phyloP scores from a whole-genome alignment of 495 filamentous ascomycete species.

The Penicillium roqueforti region DNA sequence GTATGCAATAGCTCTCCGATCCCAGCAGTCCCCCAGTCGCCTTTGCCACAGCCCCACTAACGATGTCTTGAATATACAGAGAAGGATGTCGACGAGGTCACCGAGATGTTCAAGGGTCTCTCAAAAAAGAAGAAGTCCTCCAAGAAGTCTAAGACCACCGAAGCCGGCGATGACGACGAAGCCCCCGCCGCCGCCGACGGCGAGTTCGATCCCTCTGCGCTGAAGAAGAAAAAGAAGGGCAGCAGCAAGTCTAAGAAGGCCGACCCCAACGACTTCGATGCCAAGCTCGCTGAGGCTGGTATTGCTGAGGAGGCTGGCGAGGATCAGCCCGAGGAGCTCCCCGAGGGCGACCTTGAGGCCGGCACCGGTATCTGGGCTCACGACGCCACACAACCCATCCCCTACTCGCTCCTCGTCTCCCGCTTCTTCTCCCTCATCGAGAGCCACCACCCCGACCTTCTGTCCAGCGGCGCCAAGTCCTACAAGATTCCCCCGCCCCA shows the following conservation, averaged over 20 bases:
- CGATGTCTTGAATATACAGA: slow-evolving; percentile 34
- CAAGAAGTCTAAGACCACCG: slow-evolving; percentile 60
- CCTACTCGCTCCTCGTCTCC: slow-evolving; percentile 75
- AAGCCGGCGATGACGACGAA: slow-evolving; percentile 52
- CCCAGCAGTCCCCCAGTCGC: slow-evolving; percentile 1
- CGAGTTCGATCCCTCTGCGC: slow-evolving; percentile 66
- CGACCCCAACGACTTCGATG: slow-evolving; percentile 73
- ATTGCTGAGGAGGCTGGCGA: slow-evolving; percentile 49
- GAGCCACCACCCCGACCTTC: slow-evolving; percentile 90
- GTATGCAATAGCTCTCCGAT: slow-evolving; percentile 14
- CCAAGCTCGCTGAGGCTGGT: slow-evolving; percentile 71
- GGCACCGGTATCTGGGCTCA: slow-evolving; percentile 95
- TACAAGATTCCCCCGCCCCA: slow-evolving; percentile 99
- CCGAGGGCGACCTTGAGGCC: slow-evolving; percentile 74
- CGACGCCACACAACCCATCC: slow-evolving; percentile 67
- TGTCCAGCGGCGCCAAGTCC: slow-evolving; percentile 78
- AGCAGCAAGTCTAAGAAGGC: slow-evolving; percentile 55
- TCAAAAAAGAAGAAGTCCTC: slow-evolving; percentile 79
- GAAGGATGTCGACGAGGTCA: slow-evolving; percentile 66
- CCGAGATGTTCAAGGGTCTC: slow-evolving; percentile 74
- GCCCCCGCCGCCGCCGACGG: slow-evolving; percentile 58
- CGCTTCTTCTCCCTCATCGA: slow-evolving; percentile 92
- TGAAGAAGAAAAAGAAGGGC: slow-evolving; percentile 96
- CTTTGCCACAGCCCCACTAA: slow-evolving; percentile 9
- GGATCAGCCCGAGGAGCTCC: slow-evolving; percentile 48